These are phyloP conservation scores for Boletus rubroflammeus DNA, from an alignment of 768 basidiomycete species.

Conservation along the genomic window DNA sequence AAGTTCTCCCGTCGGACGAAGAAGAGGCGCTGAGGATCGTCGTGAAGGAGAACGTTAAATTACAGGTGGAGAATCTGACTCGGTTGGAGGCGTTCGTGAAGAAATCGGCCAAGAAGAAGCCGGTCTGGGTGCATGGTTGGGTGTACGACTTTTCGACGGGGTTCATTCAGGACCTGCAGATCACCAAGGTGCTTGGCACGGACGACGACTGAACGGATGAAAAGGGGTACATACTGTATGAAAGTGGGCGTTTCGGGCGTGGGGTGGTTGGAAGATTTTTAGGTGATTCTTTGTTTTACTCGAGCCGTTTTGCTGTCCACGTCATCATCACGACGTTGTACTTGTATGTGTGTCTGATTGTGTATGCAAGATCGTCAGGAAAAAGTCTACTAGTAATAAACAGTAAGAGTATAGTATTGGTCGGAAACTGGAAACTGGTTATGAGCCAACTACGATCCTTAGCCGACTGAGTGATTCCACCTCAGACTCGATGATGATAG, in stretches of 20 bases:
- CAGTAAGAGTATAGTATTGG: too few relatives aligned
- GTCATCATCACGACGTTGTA: background rate
- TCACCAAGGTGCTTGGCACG: conserved; percentile 30
- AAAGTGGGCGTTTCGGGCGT: too few relatives aligned
- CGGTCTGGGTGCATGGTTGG: conserved; percentile 70
- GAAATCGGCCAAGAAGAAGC: conserved; percentile 15
- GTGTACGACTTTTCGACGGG: conserved; percentile 64
- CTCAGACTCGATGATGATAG: too few relatives aligned
- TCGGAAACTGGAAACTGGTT: too few relatives aligned
- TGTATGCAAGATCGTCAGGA: background rate
- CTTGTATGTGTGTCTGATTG: background rate
- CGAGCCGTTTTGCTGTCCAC: background rate
- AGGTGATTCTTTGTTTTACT: background rate
- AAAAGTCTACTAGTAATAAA: too few relatives aligned
- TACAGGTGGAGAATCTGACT: conserved; percentile 32
- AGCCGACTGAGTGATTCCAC: too few relatives aligned
- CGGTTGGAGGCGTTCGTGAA: background rate
- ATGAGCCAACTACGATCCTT: too few relatives aligned
- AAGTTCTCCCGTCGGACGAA: conserved; percentile 27
- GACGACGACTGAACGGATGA: background rate
- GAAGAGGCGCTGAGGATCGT: conserved; percentile 30
- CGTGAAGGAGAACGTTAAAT: conserved; percentile 58
- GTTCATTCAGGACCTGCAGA: conserved; percentile 50
- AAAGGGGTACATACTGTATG: background rate
- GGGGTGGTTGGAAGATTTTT: too few relatives aligned